Conservation (phyloP, 768 basidiomycete species). For the Phylloporus rhodoxanthus region DNA sequence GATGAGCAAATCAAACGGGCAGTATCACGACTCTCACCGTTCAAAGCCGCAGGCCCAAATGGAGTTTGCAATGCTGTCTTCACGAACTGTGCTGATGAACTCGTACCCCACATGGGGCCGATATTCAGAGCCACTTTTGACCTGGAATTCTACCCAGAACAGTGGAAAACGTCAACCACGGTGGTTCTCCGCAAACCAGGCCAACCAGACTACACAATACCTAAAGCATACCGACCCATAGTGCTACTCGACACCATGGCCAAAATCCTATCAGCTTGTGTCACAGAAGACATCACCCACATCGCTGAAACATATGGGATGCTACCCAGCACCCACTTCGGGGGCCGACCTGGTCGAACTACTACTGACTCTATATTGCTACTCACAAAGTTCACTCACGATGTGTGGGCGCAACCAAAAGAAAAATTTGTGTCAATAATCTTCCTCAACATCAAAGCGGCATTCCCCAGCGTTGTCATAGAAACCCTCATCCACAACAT, state of each 20-base stretch:
- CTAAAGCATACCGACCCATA: conserved; percentile 4
- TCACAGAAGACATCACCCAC: too few species aligned
- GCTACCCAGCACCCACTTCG: too few species aligned
- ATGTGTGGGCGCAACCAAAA: neutral
- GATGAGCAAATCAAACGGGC: too few species aligned
- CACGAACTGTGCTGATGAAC: neutral
- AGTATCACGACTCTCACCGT: neutral
- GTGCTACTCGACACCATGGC: conserved; percentile 3
- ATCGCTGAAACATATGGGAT: too few species aligned
- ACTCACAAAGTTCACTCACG: neutral
- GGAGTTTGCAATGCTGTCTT: neutral
- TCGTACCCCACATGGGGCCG: too few species aligned
- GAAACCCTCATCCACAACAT: neutral
- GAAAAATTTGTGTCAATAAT: too few species aligned
- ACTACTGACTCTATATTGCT: neutral
- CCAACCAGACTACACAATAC: conserved; percentile 25
- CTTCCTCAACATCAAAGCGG: too few species aligned
- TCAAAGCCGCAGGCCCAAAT: conserved; percentile 12
- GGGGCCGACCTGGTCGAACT: too few species aligned
- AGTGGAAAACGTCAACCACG: conserved; percentile 16
- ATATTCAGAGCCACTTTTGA: neutral
- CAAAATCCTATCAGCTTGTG: neutral
- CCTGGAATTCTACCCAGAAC: neutral
- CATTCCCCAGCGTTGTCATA: too few species aligned
- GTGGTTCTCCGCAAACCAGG: conserved; percentile 34